Evolutionary conservation across 768 basidiomycete species (phyloP), one percentile per base, ranked within the genome.

Genomic region (Clathrus columnatus): DNA sequence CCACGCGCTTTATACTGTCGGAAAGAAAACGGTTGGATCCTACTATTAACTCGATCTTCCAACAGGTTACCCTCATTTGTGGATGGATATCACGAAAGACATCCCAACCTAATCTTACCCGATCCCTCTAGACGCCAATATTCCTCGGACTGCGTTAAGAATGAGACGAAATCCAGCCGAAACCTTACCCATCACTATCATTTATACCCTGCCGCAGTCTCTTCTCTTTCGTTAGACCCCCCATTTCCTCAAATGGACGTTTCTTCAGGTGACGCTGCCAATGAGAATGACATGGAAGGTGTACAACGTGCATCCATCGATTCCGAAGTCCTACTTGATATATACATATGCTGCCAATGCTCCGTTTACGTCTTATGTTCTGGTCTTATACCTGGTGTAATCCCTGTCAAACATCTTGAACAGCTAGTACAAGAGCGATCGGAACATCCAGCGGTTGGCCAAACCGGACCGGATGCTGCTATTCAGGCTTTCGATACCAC

Each of bases 271-370:
- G 51, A 44, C 43, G 29, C 57, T 28, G 47, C 16, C 23, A 17
- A 41, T 50, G 47, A 48, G 26, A 53, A 64, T 36, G 59, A 58
- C 18, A 54, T 58, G 27, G 57, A 65, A 24, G 48, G 47, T 28
- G 5, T 23, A 5, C 43, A 36, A 26, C 42, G 28, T 50, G 28
- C 24, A 21, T 30, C 55, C 28, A n/a, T n/a, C n/a, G n/a, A n/a
- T n/a, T 18, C 28, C 28, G 82, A 79, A 21, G 79, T 75, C 56
- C 66, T 86, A 26, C 70, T 91, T 42, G 87, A 91, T 66, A 73
- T 91, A 26, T 91, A 86, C 63, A 72, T 90, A 45, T 92, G 90
- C 66, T 91, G 90, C 63, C 89, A 90, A 63, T 92, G 90, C 67
- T 83, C 82, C 21, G 68, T 85, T 59, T 87, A 84, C 63, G 81